Conservation (phyloP, 352 stramenopile genomes). For the Phytophthora boehmeriae region DNA sequence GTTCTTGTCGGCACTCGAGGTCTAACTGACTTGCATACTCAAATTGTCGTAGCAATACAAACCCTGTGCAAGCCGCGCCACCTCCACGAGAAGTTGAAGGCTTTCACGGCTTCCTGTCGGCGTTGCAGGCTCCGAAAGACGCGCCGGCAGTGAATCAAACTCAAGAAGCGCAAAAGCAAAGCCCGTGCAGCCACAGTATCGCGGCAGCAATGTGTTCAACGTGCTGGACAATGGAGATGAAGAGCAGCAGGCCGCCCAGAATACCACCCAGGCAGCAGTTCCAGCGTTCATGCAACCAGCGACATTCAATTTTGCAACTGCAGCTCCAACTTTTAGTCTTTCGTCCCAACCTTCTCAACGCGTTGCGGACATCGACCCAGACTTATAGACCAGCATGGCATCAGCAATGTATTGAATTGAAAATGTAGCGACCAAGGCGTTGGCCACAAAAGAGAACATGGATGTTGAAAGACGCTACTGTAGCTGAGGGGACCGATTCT, state of each 20-base stretch:
- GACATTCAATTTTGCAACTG: constrained; percentile 62
- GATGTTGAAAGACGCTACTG: too few species aligned
- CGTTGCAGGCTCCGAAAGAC: constrained; percentile 61
- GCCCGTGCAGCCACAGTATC: constrained; percentile 40
- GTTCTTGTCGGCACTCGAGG: neutral
- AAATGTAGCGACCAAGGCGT: too few species aligned
- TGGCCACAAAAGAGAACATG: too few species aligned
- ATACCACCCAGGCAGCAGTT: constrained; percentile 8
- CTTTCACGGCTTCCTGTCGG: constrained; percentile 72
- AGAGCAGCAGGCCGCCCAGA: constrained; percentile 23
- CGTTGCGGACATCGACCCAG: constrained; percentile 52
- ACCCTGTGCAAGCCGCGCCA: constrained; percentile 20
- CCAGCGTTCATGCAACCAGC: constrained; percentile 65
- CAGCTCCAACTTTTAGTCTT: constrained; percentile 28
- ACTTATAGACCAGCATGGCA: constrained; percentile 53
- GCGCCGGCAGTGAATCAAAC: constrained; percentile 23
- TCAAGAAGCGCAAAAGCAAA: constrained; percentile 31
- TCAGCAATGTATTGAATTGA: too few species aligned
- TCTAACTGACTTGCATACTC: neutral
- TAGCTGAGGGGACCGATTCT: too few species aligned
- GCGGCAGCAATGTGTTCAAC: constrained; percentile 62
- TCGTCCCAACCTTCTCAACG: constrained; percentile 28
- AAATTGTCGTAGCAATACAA: constrained; percentile 25
- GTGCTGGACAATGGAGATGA: constrained; percentile 64
- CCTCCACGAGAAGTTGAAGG: constrained; percentile 54